phyloP scores from a whole-genome alignment of 2,329 filamentous ascomycete genomes.

The Sarocladiaceae sp. region DNA sequence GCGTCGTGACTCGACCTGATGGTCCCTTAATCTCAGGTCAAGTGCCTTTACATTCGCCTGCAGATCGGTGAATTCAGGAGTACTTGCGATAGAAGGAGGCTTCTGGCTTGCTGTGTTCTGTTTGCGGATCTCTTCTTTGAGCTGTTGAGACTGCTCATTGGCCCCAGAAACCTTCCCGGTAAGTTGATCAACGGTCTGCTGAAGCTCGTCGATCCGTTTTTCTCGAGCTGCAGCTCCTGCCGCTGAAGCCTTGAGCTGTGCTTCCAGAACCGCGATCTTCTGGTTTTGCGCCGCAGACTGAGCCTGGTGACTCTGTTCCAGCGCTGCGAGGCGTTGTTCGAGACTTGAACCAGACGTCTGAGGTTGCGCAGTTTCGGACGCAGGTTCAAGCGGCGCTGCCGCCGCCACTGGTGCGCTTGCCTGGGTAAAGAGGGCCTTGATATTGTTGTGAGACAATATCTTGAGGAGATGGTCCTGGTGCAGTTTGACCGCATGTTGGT shows the following conservation, averaged over 20 bases:
- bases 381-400: too few species aligned
- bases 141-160: not conserved
- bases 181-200: not conserved
- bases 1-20: not conserved
- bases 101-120: not conserved
- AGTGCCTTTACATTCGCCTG: not conserved
- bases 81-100: not conserved
- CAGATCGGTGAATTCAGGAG: not conserved
- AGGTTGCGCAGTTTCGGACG: too few species aligned
- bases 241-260: not conserved
- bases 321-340: too few species aligned
- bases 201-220: not conserved
- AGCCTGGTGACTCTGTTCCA: too few species aligned
- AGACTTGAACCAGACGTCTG: too few species aligned
- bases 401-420: too few species aligned
- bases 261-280: not conserved
- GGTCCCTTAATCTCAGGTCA: not conserved
- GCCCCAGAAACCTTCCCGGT: not conserved
- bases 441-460: too few species aligned
- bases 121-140: not conserved
- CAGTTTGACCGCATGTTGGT: not conserved
- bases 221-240: not conserved
- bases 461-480: too few species aligned
- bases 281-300: not conserved
- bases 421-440: too few species aligned